A percentile compares a stretch with the other conserved stretches of the same genome.
phyloP scores from a whole-genome alignment of 1,139 yeast genomes.

The Kluyveromyces marxianus region DNA sequence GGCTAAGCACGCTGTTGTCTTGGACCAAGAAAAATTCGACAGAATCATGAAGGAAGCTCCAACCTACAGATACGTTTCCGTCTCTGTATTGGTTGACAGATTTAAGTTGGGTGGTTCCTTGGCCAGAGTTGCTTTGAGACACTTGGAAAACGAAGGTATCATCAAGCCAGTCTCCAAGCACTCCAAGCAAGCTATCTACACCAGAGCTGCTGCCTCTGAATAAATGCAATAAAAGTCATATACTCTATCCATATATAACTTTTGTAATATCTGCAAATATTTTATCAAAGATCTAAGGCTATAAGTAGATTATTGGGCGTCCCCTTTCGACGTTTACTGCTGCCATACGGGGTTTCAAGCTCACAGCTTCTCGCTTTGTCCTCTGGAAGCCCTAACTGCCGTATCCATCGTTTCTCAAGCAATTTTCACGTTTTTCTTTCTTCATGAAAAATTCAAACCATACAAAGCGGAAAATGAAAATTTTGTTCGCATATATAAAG shows the following conservation, averaged over 20 bases:
- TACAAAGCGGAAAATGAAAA: too few relatives aligned
- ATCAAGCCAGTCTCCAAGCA: constrained; percentile 92
- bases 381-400: neutral
- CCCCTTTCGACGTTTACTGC: neutral
- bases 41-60: constrained; percentile 99
- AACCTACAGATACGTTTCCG: constrained; percentile 97
- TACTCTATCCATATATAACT: constrained; percentile 1
- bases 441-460: too few relatives aligned
- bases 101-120: constrained; percentile 98
- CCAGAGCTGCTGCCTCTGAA: constrained; percentile 63
- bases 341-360: neutral
- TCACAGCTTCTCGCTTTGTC: neutral
- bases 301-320: neutral
- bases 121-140: constrained; percentile 97
- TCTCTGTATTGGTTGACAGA: constrained; percentile 97
- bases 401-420: neutral
- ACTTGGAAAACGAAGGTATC: constrained; percentile 91
- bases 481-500: too few relatives aligned
- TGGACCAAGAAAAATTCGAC: constrained; percentile 98
- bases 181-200: constrained; percentile 96
- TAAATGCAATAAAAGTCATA: constrained; percentile 26
- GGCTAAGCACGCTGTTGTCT: constrained; percentile 97
- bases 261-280: constrained; percentile 6
- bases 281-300: neutral
- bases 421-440: too few relatives aligned